Percentiles rank a stretch among this genome's conserved stretches.
phyloP scores from a whole-genome alignment of 2,329 filamentous ascomycete genomes.

The Talaromyces verruculosus region DNA sequence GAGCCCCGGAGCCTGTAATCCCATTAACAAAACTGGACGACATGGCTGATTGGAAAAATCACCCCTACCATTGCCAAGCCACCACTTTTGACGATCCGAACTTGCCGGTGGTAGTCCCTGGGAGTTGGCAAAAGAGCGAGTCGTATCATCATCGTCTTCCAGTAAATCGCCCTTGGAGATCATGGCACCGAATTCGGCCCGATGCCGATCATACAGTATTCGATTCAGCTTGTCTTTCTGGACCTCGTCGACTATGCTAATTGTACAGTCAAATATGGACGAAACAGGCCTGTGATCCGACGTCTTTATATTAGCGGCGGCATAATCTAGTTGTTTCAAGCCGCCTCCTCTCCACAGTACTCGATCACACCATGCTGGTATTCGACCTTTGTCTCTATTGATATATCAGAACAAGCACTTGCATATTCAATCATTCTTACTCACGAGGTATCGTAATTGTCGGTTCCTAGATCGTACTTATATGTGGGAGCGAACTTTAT shows the following conservation, averaged over 20 bases:
- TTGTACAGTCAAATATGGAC: slow-evolving; percentile 79
- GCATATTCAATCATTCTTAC: slow-evolving; percentile 28
- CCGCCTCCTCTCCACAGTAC: slow-evolving; percentile 83
- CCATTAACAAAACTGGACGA: slow-evolving; percentile 18
- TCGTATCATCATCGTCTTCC: slow-evolving; percentile 67
- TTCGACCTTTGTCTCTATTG: slow-evolving; percentile 80
- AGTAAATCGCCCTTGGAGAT: slow-evolving; percentile 4
- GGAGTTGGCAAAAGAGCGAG: slow-evolving; percentile 79
- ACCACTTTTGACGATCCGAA: slow-evolving; percentile 64
- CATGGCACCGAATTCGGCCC: slow-evolving; percentile 54
- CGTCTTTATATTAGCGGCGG: slow-evolving; percentile 77
- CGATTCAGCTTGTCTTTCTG: slow-evolving; percentile 70
- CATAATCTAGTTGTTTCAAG: slow-evolving; percentile 78
- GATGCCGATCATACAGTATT: slow-evolving; percentile 69
- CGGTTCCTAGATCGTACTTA: slow-evolving; percentile 86
- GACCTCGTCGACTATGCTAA: slow-evolving; percentile 76
- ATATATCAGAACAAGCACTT: slow-evolving; percentile 32
- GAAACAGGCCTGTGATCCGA: slow-evolving; percentile 97
- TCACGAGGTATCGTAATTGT: slow-evolving; percentile 87
- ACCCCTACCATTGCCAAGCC: slow-evolving; percentile 59
- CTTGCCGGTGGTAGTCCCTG: slow-evolving; percentile 68
- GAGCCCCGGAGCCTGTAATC: slow-evolving; percentile 65
- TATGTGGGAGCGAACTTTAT: slow-evolving; percentile 93
- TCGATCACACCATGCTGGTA: slow-evolving; percentile 96
- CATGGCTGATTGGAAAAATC: slow-evolving; percentile 22